Conservation (phyloP, 2,329 filamentous ascomycete genomes). For the Pleomassaria siparia region DNA sequence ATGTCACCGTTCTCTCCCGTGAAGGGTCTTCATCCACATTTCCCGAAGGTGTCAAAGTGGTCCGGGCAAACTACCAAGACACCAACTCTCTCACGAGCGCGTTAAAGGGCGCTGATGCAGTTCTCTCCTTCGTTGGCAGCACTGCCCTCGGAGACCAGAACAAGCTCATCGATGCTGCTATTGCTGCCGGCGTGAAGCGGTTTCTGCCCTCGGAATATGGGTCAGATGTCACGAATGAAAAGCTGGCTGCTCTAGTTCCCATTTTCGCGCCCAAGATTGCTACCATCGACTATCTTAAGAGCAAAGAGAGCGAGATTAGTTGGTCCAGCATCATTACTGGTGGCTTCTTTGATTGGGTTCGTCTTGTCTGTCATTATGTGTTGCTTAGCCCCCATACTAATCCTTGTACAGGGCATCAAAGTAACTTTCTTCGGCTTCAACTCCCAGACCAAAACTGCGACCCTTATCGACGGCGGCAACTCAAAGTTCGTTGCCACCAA, state of each 20-base stretch:
- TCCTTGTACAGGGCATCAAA: conserved; percentile 45
- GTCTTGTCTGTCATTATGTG: not conserved
- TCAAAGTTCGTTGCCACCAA: conserved; percentile 56
- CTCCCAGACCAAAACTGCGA: conserved; percentile 51
- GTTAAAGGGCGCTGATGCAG: conserved; percentile 59
- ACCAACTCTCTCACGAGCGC: conserved; percentile 52
- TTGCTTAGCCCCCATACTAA: not conserved
- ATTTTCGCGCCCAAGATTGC: conserved; percentile 54
- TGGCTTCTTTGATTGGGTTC: conserved; percentile 62
- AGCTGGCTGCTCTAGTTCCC: conserved; percentile 47
- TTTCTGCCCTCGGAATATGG: conserved; percentile 65
- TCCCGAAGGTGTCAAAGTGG: conserved; percentile 45
- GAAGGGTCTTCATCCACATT: conserved; percentile 46
- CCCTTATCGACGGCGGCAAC: conserved; percentile 60
- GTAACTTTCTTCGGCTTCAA: conserved; percentile 57
- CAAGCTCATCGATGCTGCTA: conserved; percentile 59
- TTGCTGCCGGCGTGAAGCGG: conserved; percentile 61
- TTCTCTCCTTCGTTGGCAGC: conserved; percentile 53
- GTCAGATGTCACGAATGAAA: conserved; percentile 43
- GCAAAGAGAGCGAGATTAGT: conserved; percentile 50
- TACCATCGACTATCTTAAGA: conserved; percentile 56
- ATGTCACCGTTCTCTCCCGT: conserved; percentile 59
- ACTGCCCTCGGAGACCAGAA: conserved; percentile 49
- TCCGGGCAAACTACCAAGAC: conserved; percentile 52
- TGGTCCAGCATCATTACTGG: conserved; percentile 54